Evolutionary conservation across 805 yeast genomes (phyloP).

Genomic region (Candida andamanensis): DNA sequence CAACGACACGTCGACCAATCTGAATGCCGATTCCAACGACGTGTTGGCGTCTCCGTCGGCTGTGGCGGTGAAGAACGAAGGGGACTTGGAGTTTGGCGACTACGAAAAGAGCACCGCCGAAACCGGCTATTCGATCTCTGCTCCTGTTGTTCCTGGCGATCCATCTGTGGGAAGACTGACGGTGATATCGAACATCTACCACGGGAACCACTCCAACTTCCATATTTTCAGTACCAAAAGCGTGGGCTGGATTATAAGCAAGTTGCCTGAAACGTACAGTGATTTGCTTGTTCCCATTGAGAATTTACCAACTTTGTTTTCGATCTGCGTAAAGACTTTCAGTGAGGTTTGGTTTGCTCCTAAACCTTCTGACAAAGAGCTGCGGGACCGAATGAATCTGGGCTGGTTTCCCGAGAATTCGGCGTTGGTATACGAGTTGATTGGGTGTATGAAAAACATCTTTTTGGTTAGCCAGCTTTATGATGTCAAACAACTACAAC

Average conservation of each 20-base stretch:
- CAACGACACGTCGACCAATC: background rate
- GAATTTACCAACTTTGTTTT: slow-evolving; percentile 25
- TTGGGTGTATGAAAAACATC: slow-evolving; percentile 21
- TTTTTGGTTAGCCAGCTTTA: slow-evolving; percentile 19
- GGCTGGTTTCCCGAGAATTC: slow-evolving; percentile 19
- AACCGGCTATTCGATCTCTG: too few relatives aligned
- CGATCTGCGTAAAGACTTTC: slow-evolving; percentile 10
- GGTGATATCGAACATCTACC: slow-evolving; percentile 9
- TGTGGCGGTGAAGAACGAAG: too few relatives aligned
- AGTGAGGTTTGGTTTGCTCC: slow-evolving; percentile 11
- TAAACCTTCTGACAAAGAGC: slow-evolving; percentile 6
- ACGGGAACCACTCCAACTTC: slow-evolving; percentile 33
- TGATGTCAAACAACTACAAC: slow-evolving; percentile 11
- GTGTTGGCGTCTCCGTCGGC: too few relatives aligned
- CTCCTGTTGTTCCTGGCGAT: background rate
- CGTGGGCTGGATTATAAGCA: slow-evolving; percentile 24
- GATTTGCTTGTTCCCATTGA: slow-evolving; percentile 24
- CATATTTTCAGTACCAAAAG: slow-evolving; percentile 32
- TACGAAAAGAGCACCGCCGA: background rate
- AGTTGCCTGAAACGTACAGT: slow-evolving; percentile 19
- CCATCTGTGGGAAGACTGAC: background rate
- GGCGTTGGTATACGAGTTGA: slow-evolving; percentile 19
- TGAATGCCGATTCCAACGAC: background rate
- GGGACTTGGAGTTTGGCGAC: too few relatives aligned
- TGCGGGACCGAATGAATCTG: slow-evolving; percentile 2